Percentiles rank a stretch among this genome's conserved stretches.
Conservation (phyloP, 345 rosid genomes). For the Barbarea vulgaris region DNA sequence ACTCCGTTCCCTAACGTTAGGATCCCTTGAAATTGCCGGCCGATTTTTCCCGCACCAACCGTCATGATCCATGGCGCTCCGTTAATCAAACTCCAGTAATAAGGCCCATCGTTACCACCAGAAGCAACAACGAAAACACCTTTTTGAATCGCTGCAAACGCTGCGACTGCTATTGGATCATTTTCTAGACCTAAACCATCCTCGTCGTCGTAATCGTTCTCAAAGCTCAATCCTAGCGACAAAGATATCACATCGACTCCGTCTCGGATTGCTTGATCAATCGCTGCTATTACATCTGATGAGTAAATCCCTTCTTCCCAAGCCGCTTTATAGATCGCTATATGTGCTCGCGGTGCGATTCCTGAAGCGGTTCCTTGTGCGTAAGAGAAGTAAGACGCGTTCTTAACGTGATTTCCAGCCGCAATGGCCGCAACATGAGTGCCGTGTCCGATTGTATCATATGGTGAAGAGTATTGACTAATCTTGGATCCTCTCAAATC, state of each 20-base stretch:
- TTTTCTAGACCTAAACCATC: slow-evolving; percentile 17
- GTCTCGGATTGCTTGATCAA: slow-evolving; percentile 73
- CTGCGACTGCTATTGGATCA: slow-evolving; percentile 58
- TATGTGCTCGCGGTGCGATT: slow-evolving; percentile 45
- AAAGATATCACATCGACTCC: slow-evolving; percentile 66
- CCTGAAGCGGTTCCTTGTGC: slow-evolving; percentile 55
- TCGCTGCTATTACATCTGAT: slow-evolving; percentile 62
- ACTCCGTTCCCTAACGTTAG: slow-evolving; percentile 46
- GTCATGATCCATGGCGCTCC: slow-evolving; percentile 55
- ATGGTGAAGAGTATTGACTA: slow-evolving; percentile 30
- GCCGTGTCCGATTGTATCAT: slow-evolving; percentile 53
- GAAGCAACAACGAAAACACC: slow-evolving; percentile 56
- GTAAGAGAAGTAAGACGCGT: slow-evolving; percentile 49
- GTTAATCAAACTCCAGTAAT: slow-evolving; percentile 46
- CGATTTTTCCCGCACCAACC: slow-evolving; percentile 46
- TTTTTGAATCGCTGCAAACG: slow-evolving; percentile 57
- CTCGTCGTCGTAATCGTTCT: background rate
- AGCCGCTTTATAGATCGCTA: slow-evolving; percentile 53
- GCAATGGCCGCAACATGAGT: slow-evolving; percentile 58
- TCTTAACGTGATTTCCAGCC: slow-evolving; percentile 45
- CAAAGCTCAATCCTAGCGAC: slow-evolving; percentile 51
- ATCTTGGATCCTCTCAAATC: slow-evolving; percentile 13
- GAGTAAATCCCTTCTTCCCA: slow-evolving; percentile 46
- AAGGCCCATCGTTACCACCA: slow-evolving; percentile 59
- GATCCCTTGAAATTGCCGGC: slow-evolving; percentile 41